Conservation (phyloP, 2,329 filamentous ascomycete species). For the Zarea fungicola region DNA sequence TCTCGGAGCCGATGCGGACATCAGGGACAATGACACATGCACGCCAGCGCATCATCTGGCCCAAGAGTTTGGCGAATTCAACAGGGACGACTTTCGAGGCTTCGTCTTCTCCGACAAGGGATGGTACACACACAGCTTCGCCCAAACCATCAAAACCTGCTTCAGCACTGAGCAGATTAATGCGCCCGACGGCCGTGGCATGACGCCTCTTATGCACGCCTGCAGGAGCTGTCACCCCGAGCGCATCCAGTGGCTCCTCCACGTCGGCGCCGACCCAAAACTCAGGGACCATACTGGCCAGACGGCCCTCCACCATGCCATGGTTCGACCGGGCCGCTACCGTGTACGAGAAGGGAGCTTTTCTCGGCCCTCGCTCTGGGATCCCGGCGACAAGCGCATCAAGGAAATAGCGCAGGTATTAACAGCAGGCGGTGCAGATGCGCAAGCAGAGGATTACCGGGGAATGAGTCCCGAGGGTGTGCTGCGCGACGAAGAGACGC, state of each 20-base stretch:
- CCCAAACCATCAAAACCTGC: background rate
- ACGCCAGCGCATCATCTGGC: background rate
- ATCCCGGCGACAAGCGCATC: background rate
- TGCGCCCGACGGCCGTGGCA: background rate
- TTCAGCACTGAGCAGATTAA: background rate
- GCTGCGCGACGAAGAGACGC: background rate
- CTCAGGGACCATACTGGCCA: background rate
- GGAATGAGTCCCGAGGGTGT: background rate
- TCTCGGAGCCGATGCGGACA: background rate
- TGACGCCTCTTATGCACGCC: background rate
- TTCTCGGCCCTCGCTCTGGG: background rate
- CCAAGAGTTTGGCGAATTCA: background rate
- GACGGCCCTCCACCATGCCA: background rate
- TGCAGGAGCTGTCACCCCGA: background rate
- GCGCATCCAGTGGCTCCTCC: background rate
- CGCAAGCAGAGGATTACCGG: background rate
- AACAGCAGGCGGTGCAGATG: background rate
- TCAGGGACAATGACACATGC: background rate
- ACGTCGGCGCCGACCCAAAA: background rate
- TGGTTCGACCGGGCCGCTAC: background rate
- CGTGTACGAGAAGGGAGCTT: background rate
- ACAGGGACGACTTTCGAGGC: background rate
- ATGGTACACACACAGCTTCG: background rate
- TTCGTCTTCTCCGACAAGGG: background rate
- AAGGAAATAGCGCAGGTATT: background rate